A percentile compares a stretch with the other conserved stretches of the same genome.
These are phyloP conservation scores for Kluyveromyces nonfermentans DNA, from an alignment of 805 yeast species.

Conservation along the genomic window DNA sequence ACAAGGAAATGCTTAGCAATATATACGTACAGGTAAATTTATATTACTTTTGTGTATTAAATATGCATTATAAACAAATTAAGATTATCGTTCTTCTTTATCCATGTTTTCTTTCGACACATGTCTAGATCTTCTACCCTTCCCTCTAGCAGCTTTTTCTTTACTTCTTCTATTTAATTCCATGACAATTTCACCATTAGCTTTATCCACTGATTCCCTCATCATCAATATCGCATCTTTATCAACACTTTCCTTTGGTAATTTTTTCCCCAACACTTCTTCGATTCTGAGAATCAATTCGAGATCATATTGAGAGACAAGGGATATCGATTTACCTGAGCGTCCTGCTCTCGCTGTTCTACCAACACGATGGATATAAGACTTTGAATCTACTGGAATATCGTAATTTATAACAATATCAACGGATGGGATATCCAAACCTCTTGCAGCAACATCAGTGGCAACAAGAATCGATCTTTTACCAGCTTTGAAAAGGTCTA, in stretches of 20 bases:
- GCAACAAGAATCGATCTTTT: slow-evolving; percentile 62
- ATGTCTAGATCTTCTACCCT: slow-evolving; percentile 32
- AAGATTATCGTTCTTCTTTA: slow-evolving; percentile 31
- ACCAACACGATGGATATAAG: slow-evolving; percentile 83
- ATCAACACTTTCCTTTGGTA: slow-evolving; percentile 76
- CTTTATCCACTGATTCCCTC: slow-evolving; percentile 83
- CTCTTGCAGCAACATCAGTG: slow-evolving; percentile 86
- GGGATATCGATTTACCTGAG: slow-evolving; percentile 75
- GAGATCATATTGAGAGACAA: slow-evolving; percentile 91
- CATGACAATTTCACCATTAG: slow-evolving; percentile 79
- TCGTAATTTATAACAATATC: slow-evolving; percentile 72
- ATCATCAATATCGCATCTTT: slow-evolving; percentile 67
- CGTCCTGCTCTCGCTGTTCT: slow-evolving; percentile 94
- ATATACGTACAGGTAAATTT: neutral
- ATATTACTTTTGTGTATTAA: neutral
- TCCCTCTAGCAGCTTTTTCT: slow-evolving; percentile 37
- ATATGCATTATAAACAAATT: neutral
- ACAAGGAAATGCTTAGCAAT: neutral
- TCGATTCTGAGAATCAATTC: slow-evolving; percentile 85
- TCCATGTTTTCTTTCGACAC: slow-evolving; percentile 38
- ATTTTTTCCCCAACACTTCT: slow-evolving; percentile 69
- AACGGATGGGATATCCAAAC: slow-evolving; percentile 74
- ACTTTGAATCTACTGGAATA: slow-evolving; percentile 76
- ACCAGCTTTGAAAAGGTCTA: slow-evolving; percentile 71
- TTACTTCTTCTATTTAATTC: slow-evolving; percentile 61